Evolutionary conservation across 2,329 filamentous ascomycete genomes (phyloP).

Genomic region (Microsporum ferrugineum): DNA sequence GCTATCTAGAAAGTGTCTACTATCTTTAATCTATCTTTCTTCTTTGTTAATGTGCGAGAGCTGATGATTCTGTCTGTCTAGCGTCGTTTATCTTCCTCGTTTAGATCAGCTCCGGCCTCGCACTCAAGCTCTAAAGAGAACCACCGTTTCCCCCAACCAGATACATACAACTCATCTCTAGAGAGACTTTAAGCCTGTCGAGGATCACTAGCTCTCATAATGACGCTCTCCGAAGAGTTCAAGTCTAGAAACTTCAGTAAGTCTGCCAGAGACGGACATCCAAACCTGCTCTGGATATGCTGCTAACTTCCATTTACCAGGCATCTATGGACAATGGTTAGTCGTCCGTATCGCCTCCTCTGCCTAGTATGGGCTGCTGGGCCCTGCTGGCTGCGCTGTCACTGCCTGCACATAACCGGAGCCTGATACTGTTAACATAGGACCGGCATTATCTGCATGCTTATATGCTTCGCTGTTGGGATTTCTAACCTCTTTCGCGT

Average conservation of each 20-base stretch:
- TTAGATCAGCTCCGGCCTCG: background rate
- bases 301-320: constrained; percentile 27
- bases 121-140: background rate
- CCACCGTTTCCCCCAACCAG: background rate
- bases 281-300: background rate
- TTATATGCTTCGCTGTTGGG: constrained; percentile 56
- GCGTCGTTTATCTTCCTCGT: background rate
- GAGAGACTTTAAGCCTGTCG: background rate
- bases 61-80: background rate
- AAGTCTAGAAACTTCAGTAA: constrained; percentile 56
- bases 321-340: constrained; percentile 60
- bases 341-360: constrained; percentile 20
- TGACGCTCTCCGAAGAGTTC: constrained; percentile 51
- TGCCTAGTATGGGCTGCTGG: background rate
- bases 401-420: background rate
- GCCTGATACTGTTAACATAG: constrained; percentile 17
- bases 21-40: background rate
- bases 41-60: background rate
- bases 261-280: constrained; percentile 19
- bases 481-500: constrained; percentile 58
- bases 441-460: constrained; percentile 48
- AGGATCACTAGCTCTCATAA: constrained; percentile 4
- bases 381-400: background rate
- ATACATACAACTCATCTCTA: background rate
- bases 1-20: background rate